Evolutionary conservation across 2,329 filamentous ascomycete genomes (phyloP).

Genomic region (Atkinsonella texensis): DNA sequence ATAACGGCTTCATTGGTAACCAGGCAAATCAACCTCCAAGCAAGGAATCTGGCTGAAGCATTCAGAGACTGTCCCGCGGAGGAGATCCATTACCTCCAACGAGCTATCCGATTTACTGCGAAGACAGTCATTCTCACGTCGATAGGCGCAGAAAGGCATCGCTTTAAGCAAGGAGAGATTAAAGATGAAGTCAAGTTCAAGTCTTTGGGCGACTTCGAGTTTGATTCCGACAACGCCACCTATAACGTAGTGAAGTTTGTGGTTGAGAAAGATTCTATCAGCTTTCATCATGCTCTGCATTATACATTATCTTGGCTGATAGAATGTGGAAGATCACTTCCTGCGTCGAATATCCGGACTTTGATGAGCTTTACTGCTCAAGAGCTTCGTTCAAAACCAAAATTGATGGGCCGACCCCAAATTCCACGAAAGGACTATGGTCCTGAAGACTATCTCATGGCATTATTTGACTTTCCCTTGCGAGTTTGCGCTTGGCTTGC

Average conservation of each 20-base stretch:
- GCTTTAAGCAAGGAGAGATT: conserved; percentile 80
- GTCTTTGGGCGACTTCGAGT: conserved; percentile 63
- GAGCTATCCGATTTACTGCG: conserved; percentile 61
- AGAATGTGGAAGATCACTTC: conserved; percentile 72
- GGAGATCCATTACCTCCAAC: conserved; percentile 52
- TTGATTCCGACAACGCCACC: conserved; percentile 45
- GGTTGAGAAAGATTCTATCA: conserved; percentile 82
- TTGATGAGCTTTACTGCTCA: conserved; percentile 61
- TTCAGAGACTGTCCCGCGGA: conserved; percentile 61
- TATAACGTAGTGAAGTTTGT: conserved; percentile 74
- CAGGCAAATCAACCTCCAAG: conserved; percentile 86
- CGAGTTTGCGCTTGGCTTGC: conserved; percentile 92
- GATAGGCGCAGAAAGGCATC: conserved; percentile 71
- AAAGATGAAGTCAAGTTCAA: conserved; percentile 82
- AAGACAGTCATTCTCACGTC: conserved; percentile 83
- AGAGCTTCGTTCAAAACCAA: conserved; percentile 55
- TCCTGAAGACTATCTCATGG: conserved; percentile 70
- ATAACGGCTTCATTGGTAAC: conserved; percentile 92
- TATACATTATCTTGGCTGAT: conserved; percentile 95
- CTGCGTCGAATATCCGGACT: conserved; percentile 50
- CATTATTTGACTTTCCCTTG: conserved; percentile 84
- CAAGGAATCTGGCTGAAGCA: conserved; percentile 75
- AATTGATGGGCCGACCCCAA: conserved; percentile 47
- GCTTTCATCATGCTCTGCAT: conserved; percentile 93
- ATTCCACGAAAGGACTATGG: conserved; percentile 44